Evolutionary conservation across 1,139 yeast species (phyloP), one percentile per base, ranked within the genome.

Genomic region (Yamadazyma dushanensis): DNA sequence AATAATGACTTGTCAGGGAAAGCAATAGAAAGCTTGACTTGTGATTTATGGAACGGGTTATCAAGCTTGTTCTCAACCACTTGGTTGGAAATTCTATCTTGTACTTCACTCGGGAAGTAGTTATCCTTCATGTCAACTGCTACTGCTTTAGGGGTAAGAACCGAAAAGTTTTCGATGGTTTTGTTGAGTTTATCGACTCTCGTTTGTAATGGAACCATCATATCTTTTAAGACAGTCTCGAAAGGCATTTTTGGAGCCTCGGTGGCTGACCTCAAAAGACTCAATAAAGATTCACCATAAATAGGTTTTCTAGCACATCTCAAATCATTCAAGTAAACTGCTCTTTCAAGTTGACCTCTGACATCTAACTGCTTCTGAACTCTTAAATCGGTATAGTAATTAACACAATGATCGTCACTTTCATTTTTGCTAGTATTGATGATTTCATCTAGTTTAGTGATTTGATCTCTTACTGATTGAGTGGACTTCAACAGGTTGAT

Each of bases 1-100:
- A 94, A 63, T 42, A 94, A 66, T 10, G 94, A 81, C 55, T 90
- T 92, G 55, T 94, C 98, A 0, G 99, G 99, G 57, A 94, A 94
- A 11, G 96, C 97, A 51, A 94, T 88, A 0, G 97, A 83, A 33
- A 89, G 66, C 51, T 89, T 86, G 14, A 88, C 85, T 57, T 92
- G 97, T 1, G 94, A 66, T 43, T 80, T 80, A 53, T 89, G 96
- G 62, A 88, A 83, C 10, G 96, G 89, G 33, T 70, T 70, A 2
- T 54, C 53, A 39, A 84, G 80, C 7, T 56, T 61, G 14, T 73
- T 52, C 29, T 45, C 47, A 3, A 58, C 56, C 10, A 64, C 68
- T 23, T 69, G 68, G 29, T 55, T 56, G 37, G 55, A 50, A 1
- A 76, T 50, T 34, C 52, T 59, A 4, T 53, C 43, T 50, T 65